Conservation (phyloP, 257 asterid species). For the Rauvolfia tetraphylla region DNA sequence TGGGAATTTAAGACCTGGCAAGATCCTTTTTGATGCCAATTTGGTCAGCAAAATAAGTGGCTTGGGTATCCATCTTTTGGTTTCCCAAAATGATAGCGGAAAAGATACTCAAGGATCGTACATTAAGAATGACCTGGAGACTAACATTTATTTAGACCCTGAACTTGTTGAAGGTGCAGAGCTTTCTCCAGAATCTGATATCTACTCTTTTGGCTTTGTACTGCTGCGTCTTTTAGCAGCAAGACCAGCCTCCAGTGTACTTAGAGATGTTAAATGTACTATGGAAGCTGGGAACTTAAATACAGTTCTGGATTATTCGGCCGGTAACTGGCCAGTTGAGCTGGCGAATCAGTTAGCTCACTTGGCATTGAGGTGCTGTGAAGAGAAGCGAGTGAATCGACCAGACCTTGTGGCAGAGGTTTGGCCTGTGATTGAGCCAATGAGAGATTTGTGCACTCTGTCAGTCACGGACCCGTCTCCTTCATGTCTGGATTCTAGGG, state of each 20-base stretch:
- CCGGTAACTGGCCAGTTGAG: conserved; percentile 87
- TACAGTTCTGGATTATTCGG: conserved; percentile 55
- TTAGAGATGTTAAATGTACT: conserved; percentile 70
- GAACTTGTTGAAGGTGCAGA: conserved; percentile 38
- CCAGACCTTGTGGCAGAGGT: conserved; percentile 57
- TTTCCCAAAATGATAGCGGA: conserved; percentile 29
- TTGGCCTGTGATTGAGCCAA: conserved; percentile 53
- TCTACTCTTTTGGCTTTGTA: conserved; percentile 71
- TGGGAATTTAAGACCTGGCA: conserved; percentile 68
- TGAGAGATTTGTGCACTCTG: conserved; percentile 42
- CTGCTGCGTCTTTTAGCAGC: conserved; percentile 64
- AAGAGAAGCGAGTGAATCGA: conserved; percentile 41
- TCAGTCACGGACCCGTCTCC: conserved; percentile 27
- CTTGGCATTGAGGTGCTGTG: conserved; percentile 76
- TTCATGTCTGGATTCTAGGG: conserved; percentile 33
- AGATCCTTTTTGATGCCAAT: conserved; percentile 62
- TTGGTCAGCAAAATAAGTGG: conserved; percentile 66
- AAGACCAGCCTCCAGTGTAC: conserved; percentile 48
- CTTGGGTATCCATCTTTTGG: conserved; percentile 48
- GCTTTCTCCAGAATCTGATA: conserved; percentile 65
- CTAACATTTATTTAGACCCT: conserved; percentile 50
- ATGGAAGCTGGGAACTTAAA: conserved; percentile 52
- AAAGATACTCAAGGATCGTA: conserved; percentile 9
- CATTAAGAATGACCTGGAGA: conserved; percentile 34
- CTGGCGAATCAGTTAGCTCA: conserved; percentile 42